Evolutionary conservation across 176 grass and related monocot genomes (phyloP).

Genomic region (Raddia guianensis): DNA sequence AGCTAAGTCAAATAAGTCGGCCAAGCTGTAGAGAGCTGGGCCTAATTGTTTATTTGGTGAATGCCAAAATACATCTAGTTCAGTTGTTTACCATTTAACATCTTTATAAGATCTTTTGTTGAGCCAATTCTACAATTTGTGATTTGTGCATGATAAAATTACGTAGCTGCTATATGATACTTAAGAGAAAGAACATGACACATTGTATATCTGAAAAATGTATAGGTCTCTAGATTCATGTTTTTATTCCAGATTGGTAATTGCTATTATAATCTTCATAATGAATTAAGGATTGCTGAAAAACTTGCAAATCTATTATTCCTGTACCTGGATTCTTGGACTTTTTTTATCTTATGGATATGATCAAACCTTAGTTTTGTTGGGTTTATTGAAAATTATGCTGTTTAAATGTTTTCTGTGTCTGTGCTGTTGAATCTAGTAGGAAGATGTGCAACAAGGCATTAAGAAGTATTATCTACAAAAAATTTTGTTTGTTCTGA

Average conservation of each 20-base stretch:
- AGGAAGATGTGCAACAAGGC: not conserved
- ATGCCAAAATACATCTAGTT: not conserved
- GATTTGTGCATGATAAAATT: not conserved
- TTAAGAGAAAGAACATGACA: not conserved
- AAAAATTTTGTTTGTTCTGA: not conserved
- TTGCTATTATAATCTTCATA: not conserved
- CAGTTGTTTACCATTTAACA: constrained; percentile 7
- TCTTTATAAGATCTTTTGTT: not conserved
- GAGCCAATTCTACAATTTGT: not conserved
- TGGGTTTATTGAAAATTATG: constrained; percentile 3
- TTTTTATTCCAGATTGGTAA: not conserved
- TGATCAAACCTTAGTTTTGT: not conserved
- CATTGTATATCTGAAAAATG: constrained; percentile 24
- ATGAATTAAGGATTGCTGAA: no score
- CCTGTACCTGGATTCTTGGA: not conserved
- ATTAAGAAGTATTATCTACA: not conserved
- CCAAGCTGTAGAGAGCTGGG: no score
- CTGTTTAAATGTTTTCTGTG: constrained; percentile 2
- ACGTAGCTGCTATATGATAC: not conserved
- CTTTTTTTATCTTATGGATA: not conserved
- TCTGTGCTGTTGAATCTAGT: constrained; percentile 28
- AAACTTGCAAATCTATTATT: no score
- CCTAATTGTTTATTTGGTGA: constrained; percentile 4
- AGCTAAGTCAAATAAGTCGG: no score
- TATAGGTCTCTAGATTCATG: constrained; percentile 9